These are phyloP conservation scores for Andrographis paniculata DNA, from an alignment of 305 asterid species.

Conservation along the genomic window DNA sequence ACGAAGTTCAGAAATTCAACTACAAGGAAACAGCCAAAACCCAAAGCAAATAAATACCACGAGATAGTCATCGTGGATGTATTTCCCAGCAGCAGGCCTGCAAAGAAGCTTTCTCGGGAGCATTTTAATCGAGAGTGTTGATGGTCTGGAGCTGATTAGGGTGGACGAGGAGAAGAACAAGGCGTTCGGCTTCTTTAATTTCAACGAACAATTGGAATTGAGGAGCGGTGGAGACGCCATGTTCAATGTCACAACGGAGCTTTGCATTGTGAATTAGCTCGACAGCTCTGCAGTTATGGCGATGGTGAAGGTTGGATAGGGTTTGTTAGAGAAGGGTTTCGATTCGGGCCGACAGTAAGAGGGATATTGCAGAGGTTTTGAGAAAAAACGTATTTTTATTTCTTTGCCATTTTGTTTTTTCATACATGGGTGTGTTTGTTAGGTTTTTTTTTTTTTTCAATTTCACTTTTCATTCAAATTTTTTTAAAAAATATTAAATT, in stretches of 20 bases:
- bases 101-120: slow-evolving; percentile 46
- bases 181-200: slow-evolving; percentile 27
- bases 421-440: no score
- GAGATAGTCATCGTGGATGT: slow-evolving; percentile 78
- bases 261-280: slow-evolving; percentile 26
- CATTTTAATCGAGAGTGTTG: slow-evolving; percentile 26
- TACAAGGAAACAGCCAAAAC: neutral
- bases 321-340: neutral
- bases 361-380: no score
- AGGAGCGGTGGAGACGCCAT: slow-evolving; percentile 26
- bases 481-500: no score
- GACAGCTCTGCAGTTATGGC: neutral
- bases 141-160: slow-evolving; percentile 19
- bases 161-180: slow-evolving; percentile 25
- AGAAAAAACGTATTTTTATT: no score
- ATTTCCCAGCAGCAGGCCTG: slow-evolving; percentile 57
- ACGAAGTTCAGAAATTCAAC: neutral
- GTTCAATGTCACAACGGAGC: slow-evolving; percentile 28
- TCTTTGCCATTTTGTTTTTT: no score
- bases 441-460: no score
- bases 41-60: slow-evolving; percentile 42
- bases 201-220: slow-evolving; percentile 20
- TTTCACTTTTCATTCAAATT: no score
- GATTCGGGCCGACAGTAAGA: no score
- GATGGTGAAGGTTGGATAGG: neutral